Evolutionary conservation across 108 stramenopile species (phyloP).

Genomic region (Thalassiosira profunda): DNA sequence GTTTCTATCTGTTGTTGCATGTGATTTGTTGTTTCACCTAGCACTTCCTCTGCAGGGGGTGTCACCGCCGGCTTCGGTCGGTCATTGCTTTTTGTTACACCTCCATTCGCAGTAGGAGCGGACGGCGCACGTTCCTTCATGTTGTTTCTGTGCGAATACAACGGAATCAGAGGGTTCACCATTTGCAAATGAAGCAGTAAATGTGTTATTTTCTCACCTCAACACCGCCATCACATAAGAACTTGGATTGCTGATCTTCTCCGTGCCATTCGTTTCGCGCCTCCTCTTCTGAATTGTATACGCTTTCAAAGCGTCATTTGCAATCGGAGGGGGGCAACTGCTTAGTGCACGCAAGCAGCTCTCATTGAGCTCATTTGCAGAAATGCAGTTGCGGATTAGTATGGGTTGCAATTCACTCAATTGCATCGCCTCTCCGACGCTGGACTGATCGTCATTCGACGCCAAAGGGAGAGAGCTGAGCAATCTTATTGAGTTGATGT

Average conservation of each 20-base stretch:
- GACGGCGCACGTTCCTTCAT: not conserved
- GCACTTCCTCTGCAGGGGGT: not conserved
- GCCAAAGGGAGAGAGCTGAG: too few relatives aligned
- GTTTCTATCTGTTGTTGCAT: too few relatives aligned
- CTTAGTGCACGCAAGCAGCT: conserved; percentile 13
- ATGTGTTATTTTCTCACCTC: not conserved
- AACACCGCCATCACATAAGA: conserved; percentile 25
- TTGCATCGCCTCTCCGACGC: too few relatives aligned
- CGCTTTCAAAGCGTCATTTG: conserved; percentile 21
- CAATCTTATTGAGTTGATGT: too few relatives aligned
- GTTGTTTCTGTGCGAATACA: too few relatives aligned
- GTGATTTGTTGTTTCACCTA: not conserved
- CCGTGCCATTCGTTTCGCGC: conserved; percentile 9
- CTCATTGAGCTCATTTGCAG: conserved; percentile 27
- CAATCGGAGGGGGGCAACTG: not conserved
- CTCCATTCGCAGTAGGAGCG: not conserved
- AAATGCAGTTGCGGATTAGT: too few relatives aligned
- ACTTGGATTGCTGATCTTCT: conserved; percentile 23
- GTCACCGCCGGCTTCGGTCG: too few relatives aligned
- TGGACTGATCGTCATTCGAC: too few relatives aligned
- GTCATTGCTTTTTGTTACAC: too few relatives aligned
- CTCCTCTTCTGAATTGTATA: conserved; percentile 19
- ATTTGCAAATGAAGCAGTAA: too few relatives aligned
- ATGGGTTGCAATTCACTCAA: too few relatives aligned
- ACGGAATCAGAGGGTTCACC: too few relatives aligned